phyloP scores from a whole-genome alignment of 768 basidiomycete species.

The Tricholoma hemisulphureum region DNA sequence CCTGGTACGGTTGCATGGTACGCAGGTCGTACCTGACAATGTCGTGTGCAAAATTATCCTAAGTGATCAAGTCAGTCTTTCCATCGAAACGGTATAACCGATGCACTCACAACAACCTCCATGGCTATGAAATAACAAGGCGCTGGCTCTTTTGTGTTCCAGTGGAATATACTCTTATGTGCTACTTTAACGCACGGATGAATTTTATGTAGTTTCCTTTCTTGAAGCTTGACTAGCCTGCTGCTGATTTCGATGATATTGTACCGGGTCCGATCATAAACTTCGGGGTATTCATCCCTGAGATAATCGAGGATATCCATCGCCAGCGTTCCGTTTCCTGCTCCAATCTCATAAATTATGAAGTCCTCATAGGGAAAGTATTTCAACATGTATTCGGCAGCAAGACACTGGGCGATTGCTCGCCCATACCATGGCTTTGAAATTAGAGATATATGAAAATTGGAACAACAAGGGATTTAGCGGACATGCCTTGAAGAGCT shows the following conservation, averaged over 20 bases:
- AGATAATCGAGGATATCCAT: slow-evolving; percentile 83
- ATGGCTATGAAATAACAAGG: slow-evolving; percentile 93
- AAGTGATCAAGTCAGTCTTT: background rate
- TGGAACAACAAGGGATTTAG: slow-evolving; percentile 5
- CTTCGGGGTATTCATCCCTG: slow-evolving; percentile 76
- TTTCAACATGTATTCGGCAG: slow-evolving; percentile 89
- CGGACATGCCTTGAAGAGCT: slow-evolving; percentile 84
- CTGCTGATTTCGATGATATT: slow-evolving; percentile 93
- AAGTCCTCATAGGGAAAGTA: slow-evolving; percentile 97
- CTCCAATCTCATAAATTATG: slow-evolving; percentile 95
- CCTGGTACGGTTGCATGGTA: slow-evolving; percentile 82
- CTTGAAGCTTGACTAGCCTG: slow-evolving; percentile 72
- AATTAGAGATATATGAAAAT: slow-evolving; percentile 5
- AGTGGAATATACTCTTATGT: slow-evolving; percentile 84
- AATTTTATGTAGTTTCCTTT: slow-evolving; percentile 53
- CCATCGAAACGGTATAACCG: background rate
- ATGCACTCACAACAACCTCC: slow-evolving; percentile 84
- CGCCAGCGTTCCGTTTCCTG: slow-evolving; percentile 95
- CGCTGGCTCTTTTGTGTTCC: slow-evolving; percentile 69
- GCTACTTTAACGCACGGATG: slow-evolving; percentile 70
- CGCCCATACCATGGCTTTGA: slow-evolving; percentile 90
- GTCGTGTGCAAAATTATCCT: slow-evolving; percentile 98
- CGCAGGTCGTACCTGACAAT: slow-evolving; percentile 84
- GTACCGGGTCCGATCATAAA: slow-evolving; percentile 91
- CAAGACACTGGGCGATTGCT: slow-evolving; percentile 84